Evolutionary conservation across 345 rosid genomes (phyloP).

Genomic region (Populus nigra): DNA sequence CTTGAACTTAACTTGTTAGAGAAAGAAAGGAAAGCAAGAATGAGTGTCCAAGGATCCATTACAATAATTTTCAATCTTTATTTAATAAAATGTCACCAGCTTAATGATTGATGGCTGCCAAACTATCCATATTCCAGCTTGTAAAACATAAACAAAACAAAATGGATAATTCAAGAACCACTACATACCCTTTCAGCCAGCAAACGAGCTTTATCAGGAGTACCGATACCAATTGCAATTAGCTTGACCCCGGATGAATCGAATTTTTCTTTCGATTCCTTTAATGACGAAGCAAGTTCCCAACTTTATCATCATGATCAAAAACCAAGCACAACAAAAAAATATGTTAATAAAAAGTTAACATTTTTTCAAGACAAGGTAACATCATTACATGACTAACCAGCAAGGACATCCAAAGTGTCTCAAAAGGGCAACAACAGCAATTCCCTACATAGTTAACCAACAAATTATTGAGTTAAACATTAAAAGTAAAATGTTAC

Average conservation of each 20-base stretch:
- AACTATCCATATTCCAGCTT: no score
- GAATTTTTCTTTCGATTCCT: conserved; percentile 61
- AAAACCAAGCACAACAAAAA: conserved; percentile 1
- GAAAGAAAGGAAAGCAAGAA: no score
- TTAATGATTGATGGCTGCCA: no score
- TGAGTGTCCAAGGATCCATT: no score
- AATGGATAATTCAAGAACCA: no score
- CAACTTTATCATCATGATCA: conserved; percentile 42
- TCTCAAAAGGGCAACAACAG: conserved; percentile 82
- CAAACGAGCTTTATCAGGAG: conserved; percentile 70
- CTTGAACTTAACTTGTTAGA: no score
- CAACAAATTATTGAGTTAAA: not conserved
- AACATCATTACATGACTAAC: conserved; percentile 29
- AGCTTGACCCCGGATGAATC: conserved; percentile 82
- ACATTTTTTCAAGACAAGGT: no score
- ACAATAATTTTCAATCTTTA: no score
- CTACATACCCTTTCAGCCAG: conserved; percentile 58
- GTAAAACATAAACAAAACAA: no score
- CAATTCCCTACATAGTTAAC: conserved; percentile 48
- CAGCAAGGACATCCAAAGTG: conserved; percentile 92
- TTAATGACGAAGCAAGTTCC: conserved; percentile 74
- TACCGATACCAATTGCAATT: conserved; percentile 83
- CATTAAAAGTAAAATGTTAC: not conserved
- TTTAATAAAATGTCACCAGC: no score
- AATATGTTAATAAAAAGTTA: not conserved